Evolutionary conservation across 768 basidiomycete species (phyloP), one percentile per base, ranked within the genome.

Genomic region (Suillus variegatus): DNA sequence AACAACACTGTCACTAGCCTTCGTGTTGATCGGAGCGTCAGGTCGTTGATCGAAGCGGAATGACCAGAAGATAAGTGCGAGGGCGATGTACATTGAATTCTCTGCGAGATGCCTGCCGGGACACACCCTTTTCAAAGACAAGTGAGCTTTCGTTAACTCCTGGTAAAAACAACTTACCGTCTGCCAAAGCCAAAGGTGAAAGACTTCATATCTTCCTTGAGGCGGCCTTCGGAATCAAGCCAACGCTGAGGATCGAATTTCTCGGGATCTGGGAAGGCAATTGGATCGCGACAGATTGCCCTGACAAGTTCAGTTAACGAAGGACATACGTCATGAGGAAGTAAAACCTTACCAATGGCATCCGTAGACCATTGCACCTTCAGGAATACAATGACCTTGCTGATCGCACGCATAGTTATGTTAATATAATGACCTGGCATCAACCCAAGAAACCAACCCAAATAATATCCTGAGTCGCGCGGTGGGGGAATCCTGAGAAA

Each of bases 41-140:
- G 84, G 81, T 66, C 86, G 83, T 36, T 82, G 69, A 10, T 75
- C 74, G 44, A 90, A 78, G 1, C 73, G 80, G 78, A 90, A 90
- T 0, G 87, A 84, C 87, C 88, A 90, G 9, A 87, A 79, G 12
- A 87, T 74, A 20, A 87, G 76, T 0, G 88, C 86, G 0, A 86
- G 83, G 69, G 85, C 89, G 52, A 90, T 78, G 70, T 86, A 88
- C 0, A 89, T 76, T 1, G 88, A 89, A 1, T 73, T 68, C 25
- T 78, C 61, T 5, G 70, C 72, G 38, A 73, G 82, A 71, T 88
- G 81, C 67, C 84, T 83, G 0, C 88, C 88, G 0, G 87, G 87
- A 65, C 88, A 90, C 0, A 87, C 81, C 51, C 87, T 84, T 47
- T 44, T 32, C 55, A 9, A 44, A 32, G 7, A 20, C 25, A 41